Conservation (phyloP, 768 basidiomycete species). For the Phallus indusiatus region DNA sequence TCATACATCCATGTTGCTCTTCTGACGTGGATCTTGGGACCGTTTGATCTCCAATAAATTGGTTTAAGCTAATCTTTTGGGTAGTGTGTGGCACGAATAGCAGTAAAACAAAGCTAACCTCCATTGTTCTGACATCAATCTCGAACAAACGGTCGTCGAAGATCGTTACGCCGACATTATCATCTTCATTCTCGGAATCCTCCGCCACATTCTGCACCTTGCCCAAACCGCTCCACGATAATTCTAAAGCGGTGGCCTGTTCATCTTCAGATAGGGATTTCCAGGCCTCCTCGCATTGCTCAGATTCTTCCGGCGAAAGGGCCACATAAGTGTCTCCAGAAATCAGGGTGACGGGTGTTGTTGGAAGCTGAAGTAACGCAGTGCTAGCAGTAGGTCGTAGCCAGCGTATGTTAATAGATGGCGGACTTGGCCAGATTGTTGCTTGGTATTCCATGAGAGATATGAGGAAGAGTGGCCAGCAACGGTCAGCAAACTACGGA, state of each 20-base stretch:
- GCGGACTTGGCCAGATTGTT: not conserved
- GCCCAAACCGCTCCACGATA: not conserved
- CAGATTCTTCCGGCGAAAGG: slow-evolving; percentile 17
- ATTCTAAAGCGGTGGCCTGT: not conserved
- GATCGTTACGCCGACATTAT: slow-evolving; percentile 17
- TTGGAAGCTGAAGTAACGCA: slow-evolving; percentile 13
- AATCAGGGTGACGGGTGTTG: slow-evolving; percentile 12
- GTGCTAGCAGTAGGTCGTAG: slow-evolving; percentile 10
- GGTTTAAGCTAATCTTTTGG: slow-evolving; percentile 20
- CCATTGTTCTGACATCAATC: slow-evolving; percentile 20
- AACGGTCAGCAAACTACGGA: not conserved
- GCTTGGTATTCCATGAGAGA: not conserved
- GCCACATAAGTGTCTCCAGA: slow-evolving; percentile 14
- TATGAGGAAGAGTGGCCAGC: not conserved
- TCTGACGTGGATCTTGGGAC: slow-evolving; percentile 25
- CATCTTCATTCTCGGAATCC: slow-evolving; percentile 11
- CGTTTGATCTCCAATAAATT: slow-evolving; percentile 31
- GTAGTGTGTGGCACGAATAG: not conserved
- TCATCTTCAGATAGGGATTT: slow-evolving; percentile 12
- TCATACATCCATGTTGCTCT: slow-evolving; percentile 31
- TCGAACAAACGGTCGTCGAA: slow-evolving; percentile 19
- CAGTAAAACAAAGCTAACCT: slow-evolving; percentile 10
- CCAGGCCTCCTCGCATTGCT: slow-evolving; percentile 20
- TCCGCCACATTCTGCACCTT: not conserved
- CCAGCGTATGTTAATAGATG: slow-evolving; percentile 10